Percentiles rank a stretch among this genome's conserved stretches.
These are phyloP conservation scores for Epichloe sylvatica DNA, from an alignment of 2,329 filamentous ascomycete genomes.

Conservation along the genomic window DNA sequence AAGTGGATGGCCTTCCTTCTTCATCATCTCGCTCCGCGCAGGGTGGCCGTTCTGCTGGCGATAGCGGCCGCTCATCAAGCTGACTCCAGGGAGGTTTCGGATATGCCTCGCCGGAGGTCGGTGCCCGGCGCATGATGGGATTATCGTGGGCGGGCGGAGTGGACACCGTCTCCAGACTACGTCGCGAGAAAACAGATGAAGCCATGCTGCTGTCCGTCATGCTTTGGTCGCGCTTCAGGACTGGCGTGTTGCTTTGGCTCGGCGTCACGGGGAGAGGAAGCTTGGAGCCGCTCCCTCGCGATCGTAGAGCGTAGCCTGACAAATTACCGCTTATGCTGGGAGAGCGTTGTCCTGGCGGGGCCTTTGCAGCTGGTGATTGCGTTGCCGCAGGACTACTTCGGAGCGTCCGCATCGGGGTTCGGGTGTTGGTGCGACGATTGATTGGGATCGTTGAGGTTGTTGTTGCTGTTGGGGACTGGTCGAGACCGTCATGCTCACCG, in stretches of 20 bases:
- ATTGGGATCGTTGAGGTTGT: neutral
- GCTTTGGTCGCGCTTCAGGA: slow-evolving; percentile 21
- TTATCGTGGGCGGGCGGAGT: slow-evolving; percentile 18
- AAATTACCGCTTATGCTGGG: slow-evolving; percentile 14
- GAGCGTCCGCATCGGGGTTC: neutral
- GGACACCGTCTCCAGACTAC: slow-evolving; percentile 20
- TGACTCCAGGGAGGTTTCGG: slow-evolving; percentile 13
- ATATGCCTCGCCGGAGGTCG: slow-evolving; percentile 6
- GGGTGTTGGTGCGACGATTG: neutral
- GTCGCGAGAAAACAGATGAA: slow-evolving; percentile 27
- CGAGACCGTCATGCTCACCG: neutral
- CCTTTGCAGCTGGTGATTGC: neutral
- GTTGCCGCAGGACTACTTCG: neutral
- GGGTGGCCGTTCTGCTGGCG: neutral
- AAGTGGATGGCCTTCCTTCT: slow-evolving; percentile 6
- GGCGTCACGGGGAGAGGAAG: slow-evolving; percentile 26
- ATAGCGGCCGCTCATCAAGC: slow-evolving; percentile 9
- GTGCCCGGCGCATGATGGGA: slow-evolving; percentile 13
- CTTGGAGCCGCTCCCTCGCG: slow-evolving; percentile 24
- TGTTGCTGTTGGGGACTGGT: neutral
- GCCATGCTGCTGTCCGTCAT: slow-evolving; percentile 30
- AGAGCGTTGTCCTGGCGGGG: slow-evolving; percentile 8
- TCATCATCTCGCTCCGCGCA: neutral
- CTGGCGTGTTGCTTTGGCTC: slow-evolving; percentile 22
- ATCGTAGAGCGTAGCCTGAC: slow-evolving; percentile 18